Base-by-base conservation (phyloP, 2,329 filamentous ascomycete genomes). In the Rachicladosporium sp. region DNA sequence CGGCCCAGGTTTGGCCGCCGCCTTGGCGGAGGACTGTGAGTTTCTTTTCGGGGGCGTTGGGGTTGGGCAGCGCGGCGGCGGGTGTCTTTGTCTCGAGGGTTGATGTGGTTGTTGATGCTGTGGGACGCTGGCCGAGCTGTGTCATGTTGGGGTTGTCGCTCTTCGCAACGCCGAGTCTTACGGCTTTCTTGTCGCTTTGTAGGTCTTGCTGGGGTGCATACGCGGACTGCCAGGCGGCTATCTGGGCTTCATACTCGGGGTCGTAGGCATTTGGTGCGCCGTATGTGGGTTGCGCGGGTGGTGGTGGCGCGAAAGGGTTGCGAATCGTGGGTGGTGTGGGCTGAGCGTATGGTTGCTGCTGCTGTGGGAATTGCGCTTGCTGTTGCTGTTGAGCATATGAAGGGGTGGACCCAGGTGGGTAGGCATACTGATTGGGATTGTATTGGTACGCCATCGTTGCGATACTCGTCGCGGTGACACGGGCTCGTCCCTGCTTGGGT, bases 1-100 rank as follows among this genome's bases (percentile, higher is more conserved):
- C 91, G 15, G 82, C 81, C 91, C 91, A 98, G 43, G 78, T 82
- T 66, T 93, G 85, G 40, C 91, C 91, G 45, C 91, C 91, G 37
- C 89, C 91, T 44, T 82, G 74, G 31, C 91, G 82, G 36, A 86
- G 70, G 1, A 98, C 91, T 0, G 91, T 98, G 64, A 88, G 88
- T 53, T 83, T 77, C 44, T 44, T 47, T 41, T 45, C 51, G 10
- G 36, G 12, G 13, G 46, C 42, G 48, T 45, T 42, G 48, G 41
- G 48, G 47, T 46, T 37, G 61, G 12, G 21, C 4, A 36, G 34
- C 12, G 39, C 21, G 8, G 39, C 27, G 6, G 9, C 33, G 4
- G 23, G 23, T 2, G 23, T 7, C 7, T 27, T 27, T 6, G 23
- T 6, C 8, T 27, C 23, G 6, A 8, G 2, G 6, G 23, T 27